Evolutionary conservation across 78 protist species (phyloP).

Genomic region (Cavenderia fasciculata): DNA sequence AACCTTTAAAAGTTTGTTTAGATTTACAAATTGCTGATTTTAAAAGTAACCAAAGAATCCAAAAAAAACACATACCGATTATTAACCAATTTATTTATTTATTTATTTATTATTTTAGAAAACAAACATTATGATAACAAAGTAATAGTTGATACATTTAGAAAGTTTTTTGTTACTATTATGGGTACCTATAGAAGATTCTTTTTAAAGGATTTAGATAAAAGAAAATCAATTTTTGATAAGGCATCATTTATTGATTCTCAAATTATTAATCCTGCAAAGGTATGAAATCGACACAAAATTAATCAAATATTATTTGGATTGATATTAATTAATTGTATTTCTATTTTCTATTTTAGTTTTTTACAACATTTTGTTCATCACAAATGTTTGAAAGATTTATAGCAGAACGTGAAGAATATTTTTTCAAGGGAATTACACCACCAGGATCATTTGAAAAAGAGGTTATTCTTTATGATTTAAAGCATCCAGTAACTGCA

Average conservation of each 20-base stretch:
- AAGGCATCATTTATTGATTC: conserved; percentile 69
- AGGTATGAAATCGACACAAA: neutral
- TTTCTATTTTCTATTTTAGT: conserved; percentile 14
- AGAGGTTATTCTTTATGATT: conserved; percentile 50
- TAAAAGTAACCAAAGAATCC: conserved; percentile 20
- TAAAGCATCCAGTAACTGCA: conserved; percentile 51
- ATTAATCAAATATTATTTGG: neutral
- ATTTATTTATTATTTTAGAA: neutral
- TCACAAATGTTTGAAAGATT: conserved; percentile 79
- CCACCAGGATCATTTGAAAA: conserved; percentile 75
- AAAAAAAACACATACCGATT: too few relatives aligned
- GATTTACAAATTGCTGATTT: conserved; percentile 48
- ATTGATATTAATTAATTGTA: neutral
- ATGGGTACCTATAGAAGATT: conserved; percentile 75
- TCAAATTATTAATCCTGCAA: conserved; percentile 57
- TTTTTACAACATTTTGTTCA: conserved; percentile 56
- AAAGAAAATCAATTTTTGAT: conserved; percentile 65
- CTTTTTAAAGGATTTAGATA: conserved; percentile 71
- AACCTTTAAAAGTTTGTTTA: conserved; percentile 64
- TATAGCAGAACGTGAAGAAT: conserved; percentile 74
- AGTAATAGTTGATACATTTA: conserved; percentile 64
- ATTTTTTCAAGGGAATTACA: conserved; percentile 59
- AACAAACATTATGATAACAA: conserved; percentile 50
- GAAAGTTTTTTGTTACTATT: conserved; percentile 56
- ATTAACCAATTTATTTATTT: too few relatives aligned